phyloP scores from a whole-genome alignment of 768 basidiomycete genomes.

The Suillus paluster region DNA sequence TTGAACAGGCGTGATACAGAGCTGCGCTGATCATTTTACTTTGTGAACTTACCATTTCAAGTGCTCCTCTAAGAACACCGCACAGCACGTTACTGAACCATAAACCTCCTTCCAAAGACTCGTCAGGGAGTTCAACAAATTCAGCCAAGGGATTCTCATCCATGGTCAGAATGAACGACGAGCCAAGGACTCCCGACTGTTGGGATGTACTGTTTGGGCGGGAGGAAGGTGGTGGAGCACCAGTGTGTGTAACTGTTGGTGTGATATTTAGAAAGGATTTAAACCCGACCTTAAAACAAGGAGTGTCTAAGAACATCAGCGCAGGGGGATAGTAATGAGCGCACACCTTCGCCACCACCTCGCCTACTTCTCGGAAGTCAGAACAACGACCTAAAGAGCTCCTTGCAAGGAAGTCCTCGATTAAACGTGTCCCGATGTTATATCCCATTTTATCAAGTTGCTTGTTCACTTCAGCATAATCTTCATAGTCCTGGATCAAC shows the following conservation, averaged over 20 bases:
- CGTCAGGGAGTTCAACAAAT: constrained; percentile 95
- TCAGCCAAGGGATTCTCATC: constrained; percentile 98
- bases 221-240: constrained; percentile 54
- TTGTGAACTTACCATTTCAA: constrained; percentile 85
- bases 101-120: constrained; percentile 88
- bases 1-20: constrained; percentile 33
- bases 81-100: constrained; percentile 98
- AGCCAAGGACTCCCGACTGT: constrained; percentile 48
- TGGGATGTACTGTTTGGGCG: constrained; percentile 47
- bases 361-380: constrained; percentile 94
- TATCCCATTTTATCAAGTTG: constrained; percentile 99
- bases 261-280: constrained; percentile 96
- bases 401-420: constrained; percentile 96
- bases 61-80: constrained; percentile 88
- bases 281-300: constrained; percentile 80
- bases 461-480: constrained; percentile 93
- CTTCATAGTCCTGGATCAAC: constrained; percentile 98
- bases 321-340: background rate
- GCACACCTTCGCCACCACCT: constrained; percentile 90
- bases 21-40: background rate
- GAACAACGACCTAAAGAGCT: constrained; percentile 90
- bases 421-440: constrained; percentile 94
- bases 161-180: constrained; percentile 81
- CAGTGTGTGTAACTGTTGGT: constrained; percentile 76
- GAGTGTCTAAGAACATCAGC: constrained; percentile 3